phyloP scores from a whole-genome alignment of 257 asterid species.

The Forsythia viridissima region DNA sequence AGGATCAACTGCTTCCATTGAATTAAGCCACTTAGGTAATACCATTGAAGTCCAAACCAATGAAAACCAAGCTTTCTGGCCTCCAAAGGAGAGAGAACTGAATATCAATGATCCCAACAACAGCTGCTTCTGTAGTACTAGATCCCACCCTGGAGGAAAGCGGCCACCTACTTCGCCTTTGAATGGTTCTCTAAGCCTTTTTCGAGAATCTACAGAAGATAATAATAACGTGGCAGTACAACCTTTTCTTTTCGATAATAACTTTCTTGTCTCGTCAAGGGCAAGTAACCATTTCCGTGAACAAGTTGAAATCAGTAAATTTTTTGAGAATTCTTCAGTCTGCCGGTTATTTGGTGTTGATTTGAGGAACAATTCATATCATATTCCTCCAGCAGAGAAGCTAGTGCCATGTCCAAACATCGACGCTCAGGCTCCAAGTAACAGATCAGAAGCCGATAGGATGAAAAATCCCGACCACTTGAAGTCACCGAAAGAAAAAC shows the following conservation, averaged over 20 bases:
- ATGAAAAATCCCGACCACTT: slow-evolving; percentile 22
- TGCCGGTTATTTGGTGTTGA: slow-evolving; percentile 75
- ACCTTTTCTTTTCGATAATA: slow-evolving; percentile 34
- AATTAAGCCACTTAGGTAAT: slow-evolving; percentile 18
- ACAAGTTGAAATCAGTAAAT: slow-evolving; percentile 41
- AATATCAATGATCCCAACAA: not conserved
- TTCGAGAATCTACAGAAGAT: slow-evolving; percentile 48
- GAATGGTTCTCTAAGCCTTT: slow-evolving; percentile 43
- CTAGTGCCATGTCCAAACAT: slow-evolving; percentile 20
- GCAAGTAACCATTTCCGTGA: slow-evolving; percentile 38
- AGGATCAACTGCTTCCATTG: slow-evolving; percentile 18
- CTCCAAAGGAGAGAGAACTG: slow-evolving; percentile 20
- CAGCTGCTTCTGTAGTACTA: slow-evolving; percentile 15
- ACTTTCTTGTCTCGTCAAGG: slow-evolving; percentile 53
- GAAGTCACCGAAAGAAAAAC: slow-evolving; percentile 41
- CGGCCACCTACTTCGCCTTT: slow-evolving; percentile 32
- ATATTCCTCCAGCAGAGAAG: slow-evolving; percentile 28
- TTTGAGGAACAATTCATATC: slow-evolving; percentile 51
- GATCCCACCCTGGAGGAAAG: slow-evolving; percentile 27
- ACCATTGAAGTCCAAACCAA: slow-evolving; percentile 22
- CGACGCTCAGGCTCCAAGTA: slow-evolving; percentile 3
- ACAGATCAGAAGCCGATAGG: slow-evolving; percentile 34
- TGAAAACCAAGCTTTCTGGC: slow-evolving; percentile 28
- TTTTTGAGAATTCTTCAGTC: slow-evolving; percentile 38
- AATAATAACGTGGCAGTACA: slow-evolving; percentile 29